A percentile compares a stretch with the other conserved stretches of the same genome.
Evolutionary conservation across 2,329 filamentous ascomycete species (phyloP).

Genomic region (Diaporthe caulivora): DNA sequence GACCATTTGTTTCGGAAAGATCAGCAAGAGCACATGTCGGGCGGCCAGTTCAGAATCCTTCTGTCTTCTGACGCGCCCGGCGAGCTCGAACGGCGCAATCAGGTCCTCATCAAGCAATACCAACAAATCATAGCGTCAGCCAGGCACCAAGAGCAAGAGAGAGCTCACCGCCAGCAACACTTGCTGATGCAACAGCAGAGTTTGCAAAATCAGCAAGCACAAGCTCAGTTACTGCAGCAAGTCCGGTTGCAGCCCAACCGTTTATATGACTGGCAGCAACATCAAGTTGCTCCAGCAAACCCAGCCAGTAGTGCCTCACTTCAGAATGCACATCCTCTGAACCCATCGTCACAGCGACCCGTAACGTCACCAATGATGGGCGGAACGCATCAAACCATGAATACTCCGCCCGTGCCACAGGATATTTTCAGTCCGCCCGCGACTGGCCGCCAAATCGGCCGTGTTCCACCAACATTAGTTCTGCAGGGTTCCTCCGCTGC

Average conservation of each 20-base stretch:
- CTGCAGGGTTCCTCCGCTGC: slow-evolving; percentile 7
- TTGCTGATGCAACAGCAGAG: not conserved
- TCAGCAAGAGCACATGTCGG: slow-evolving; percentile 40
- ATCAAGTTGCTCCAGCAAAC: not conserved
- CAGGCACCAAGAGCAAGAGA: slow-evolving; percentile 1
- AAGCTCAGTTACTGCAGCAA: slow-evolving; percentile 31
- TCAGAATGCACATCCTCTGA: not conserved
- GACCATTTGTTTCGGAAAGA: slow-evolving; percentile 45
- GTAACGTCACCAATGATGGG: not conserved
- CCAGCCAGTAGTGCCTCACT: slow-evolving; percentile 9
- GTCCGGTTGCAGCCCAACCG: not conserved
- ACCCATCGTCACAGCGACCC: slow-evolving; percentile 7
- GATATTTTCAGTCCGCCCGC: not conserved
- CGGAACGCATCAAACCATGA: not conserved
- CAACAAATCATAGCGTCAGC: slow-evolving; percentile 11
- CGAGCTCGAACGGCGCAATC: slow-evolving; percentile 41
- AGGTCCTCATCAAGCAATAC: slow-evolving; percentile 38
- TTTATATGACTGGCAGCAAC: slow-evolving; percentile 32
- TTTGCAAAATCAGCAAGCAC: slow-evolving; percentile 37
- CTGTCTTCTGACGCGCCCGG: not conserved
- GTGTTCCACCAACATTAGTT: not conserved
- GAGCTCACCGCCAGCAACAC: slow-evolving; percentile 8
- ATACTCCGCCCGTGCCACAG: not conserved
- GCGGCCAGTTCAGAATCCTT: not conserved
- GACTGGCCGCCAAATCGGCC: not conserved